Conservation (phyloP, 768 basidiomycete species). For the Xerocomellus chrysenteron region DNA sequence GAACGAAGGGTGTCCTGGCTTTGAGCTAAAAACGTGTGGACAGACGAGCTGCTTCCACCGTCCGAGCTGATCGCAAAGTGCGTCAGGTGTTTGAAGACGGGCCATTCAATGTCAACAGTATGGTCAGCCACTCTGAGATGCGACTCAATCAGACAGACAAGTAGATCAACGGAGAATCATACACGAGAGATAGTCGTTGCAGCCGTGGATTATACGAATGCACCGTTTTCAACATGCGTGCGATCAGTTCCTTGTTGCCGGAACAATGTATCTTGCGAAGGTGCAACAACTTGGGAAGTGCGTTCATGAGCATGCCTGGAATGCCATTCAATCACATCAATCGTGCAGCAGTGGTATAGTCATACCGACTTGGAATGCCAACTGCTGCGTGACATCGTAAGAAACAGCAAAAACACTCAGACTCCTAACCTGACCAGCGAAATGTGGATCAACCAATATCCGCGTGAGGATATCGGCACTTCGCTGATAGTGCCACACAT, state of each 20-base stretch:
- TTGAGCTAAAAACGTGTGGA: conserved; percentile 50
- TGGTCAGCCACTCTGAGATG: conserved; percentile 36
- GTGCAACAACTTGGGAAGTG: conserved; percentile 60
- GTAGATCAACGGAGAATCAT: conserved; percentile 11
- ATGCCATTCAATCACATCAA: neutral
- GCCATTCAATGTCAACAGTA: conserved; percentile 44
- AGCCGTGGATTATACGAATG: conserved; percentile 52
- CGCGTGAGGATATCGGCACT: conserved; percentile 71
- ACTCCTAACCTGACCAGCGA: conserved; percentile 57
- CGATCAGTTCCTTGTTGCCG: conserved; percentile 53
- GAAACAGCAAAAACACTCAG: conserved; percentile 57
- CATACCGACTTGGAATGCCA: conserved; percentile 66
- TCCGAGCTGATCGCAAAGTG: conserved; percentile 57
- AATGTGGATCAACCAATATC: conserved; percentile 58
- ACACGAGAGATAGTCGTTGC: conserved; percentile 58
- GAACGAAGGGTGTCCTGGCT: conserved; percentile 54
- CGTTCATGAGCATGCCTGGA: conserved; percentile 67
- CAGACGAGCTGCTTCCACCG: conserved; percentile 38
- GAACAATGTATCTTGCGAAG: conserved; percentile 60
- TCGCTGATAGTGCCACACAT: conserved; percentile 52
- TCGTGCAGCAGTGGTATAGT: neutral
- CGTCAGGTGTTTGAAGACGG: conserved; percentile 53
- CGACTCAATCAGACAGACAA: neutral
- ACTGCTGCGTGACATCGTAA: conserved; percentile 46
- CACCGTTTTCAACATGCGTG: conserved; percentile 51